A percentile compares a stretch with the other conserved stretches of the same genome.
phyloP scores from a whole-genome alignment of 805 yeast genomes.

The Starmera dryadoides region DNA sequence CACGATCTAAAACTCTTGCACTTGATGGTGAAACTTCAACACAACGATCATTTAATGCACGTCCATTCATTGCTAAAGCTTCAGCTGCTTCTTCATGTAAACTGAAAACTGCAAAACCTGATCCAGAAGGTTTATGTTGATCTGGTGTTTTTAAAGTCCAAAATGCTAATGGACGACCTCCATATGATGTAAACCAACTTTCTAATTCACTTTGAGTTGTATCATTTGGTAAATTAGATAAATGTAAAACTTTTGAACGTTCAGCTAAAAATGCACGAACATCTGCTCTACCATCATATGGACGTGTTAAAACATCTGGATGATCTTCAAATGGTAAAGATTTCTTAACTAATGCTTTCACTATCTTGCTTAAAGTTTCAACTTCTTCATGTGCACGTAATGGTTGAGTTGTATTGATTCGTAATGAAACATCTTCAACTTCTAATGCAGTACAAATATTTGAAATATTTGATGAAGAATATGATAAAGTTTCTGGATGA shows the following conservation, averaged over 20 bases:
- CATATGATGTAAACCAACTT: constrained; percentile 84
- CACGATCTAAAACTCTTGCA: constrained; percentile 66
- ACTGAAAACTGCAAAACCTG: constrained; percentile 82
- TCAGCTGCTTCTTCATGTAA: constrained; percentile 84
- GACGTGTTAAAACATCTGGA: constrained; percentile 53
- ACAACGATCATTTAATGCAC: constrained; percentile 61
- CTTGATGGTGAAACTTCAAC: constrained; percentile 88
- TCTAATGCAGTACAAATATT: constrained; percentile 22
- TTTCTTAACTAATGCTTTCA: constrained; percentile 39
- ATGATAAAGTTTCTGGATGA: constrained; percentile 40
- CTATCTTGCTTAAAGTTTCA: constrained; percentile 34
- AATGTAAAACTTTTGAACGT: constrained; percentile 68
- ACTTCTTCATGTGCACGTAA: constrained; percentile 34
- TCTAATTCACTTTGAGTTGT: constrained; percentile 89
- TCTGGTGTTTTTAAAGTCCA: constrained; percentile 76
- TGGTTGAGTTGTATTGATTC: constrained; percentile 20
- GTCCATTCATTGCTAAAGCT: constrained; percentile 72
- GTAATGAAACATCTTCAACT: constrained; percentile 10
- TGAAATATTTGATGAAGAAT: constrained; percentile 20
- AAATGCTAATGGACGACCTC: constrained; percentile 80
- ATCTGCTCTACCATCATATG: constrained; percentile 75
- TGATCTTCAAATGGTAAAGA: constrained; percentile 42
- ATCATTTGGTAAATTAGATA: constrained; percentile 77
- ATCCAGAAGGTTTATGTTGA: constrained; percentile 40
- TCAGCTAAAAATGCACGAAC: constrained; percentile 60